These are phyloP conservation scores for Ascochyta rabiei DNA, from an alignment of 2,329 filamentous ascomycete genomes.

Conservation along the genomic window DNA sequence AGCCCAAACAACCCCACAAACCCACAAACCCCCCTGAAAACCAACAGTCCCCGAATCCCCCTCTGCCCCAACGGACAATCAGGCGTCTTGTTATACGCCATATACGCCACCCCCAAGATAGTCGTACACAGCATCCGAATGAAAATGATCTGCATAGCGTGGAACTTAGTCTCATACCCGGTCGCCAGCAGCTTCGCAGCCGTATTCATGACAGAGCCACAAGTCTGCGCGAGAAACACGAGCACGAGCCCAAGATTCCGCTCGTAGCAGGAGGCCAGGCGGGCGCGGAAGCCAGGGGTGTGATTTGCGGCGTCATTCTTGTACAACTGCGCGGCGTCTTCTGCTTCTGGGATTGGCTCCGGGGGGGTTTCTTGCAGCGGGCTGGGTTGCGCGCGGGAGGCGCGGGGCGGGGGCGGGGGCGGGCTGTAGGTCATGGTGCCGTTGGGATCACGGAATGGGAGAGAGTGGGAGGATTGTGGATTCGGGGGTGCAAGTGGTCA, in stretches of 20 bases:
- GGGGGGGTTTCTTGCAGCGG: conserved; percentile 5
- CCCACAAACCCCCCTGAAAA: conserved; percentile 31
- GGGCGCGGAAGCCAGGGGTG: conserved; percentile 1
- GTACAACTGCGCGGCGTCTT: conserved; percentile 8
- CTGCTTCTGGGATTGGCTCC: conserved; percentile 8
- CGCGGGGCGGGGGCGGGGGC: not conserved
- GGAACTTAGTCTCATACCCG: conserved; percentile 34
- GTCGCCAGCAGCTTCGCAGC: conserved; percentile 34
- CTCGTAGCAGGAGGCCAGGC: conserved; percentile 24
- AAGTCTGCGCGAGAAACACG: conserved; percentile 48
- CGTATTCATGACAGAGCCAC: conserved; percentile 35
- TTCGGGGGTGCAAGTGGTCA: not conserved
- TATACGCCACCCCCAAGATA: conserved; percentile 69
- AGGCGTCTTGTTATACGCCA: conserved; percentile 64
- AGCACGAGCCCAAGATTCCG: conserved; percentile 34
- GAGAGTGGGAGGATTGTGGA: too few relatives aligned
- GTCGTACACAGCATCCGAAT: conserved; percentile 76
- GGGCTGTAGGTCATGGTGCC: conserved; percentile 23
- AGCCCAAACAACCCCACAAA: conserved; percentile 38
- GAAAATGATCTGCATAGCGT: conserved; percentile 68
- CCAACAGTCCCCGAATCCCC: conserved; percentile 26
- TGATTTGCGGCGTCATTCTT: conserved; percentile 6
- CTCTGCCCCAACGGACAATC: conserved; percentile 31
- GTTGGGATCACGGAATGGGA: not conserved
- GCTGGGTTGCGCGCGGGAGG: not conserved